phyloP scores from a whole-genome alignment of 257 asterid genomes.

The Haberlea rhodopensis region DNA sequence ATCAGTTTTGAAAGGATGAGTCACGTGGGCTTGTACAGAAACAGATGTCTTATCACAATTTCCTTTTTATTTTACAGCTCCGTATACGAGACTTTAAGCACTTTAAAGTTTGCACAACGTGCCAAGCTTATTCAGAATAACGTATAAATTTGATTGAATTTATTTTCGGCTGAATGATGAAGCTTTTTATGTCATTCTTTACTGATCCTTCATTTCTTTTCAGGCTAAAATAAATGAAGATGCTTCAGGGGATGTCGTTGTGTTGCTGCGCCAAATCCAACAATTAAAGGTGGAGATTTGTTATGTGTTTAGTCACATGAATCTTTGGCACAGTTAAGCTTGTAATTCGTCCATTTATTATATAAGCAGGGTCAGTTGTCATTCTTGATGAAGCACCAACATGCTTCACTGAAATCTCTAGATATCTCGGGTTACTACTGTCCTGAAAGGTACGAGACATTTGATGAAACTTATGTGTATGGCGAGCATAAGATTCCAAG shows the following conservation, averaged over 20 bases:
- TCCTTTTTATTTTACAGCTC: constrained; percentile 47
- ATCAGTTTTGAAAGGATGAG: constrained; percentile 12
- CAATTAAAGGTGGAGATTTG: constrained; percentile 56
- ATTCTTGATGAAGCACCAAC: constrained; percentile 58
- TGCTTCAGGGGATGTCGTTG: constrained; percentile 71
- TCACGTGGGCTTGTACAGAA: constrained; percentile 13
- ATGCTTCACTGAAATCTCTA: constrained; percentile 32
- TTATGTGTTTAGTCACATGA: constrained; percentile 14
- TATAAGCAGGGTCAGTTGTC: constrained; percentile 73
- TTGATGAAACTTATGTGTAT: constrained; percentile 31
- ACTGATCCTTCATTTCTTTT: constrained; percentile 19
- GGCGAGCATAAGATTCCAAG: constrained; percentile 30
- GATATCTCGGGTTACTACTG: constrained; percentile 30
- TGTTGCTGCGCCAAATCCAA: constrained; percentile 71
- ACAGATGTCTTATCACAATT: not conserved
- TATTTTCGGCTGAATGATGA: constrained; percentile 18
- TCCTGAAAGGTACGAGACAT: constrained; percentile 37
- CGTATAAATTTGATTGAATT: constrained; percentile 37
- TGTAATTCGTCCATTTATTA: constrained; percentile 26
- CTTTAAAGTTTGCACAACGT: constrained; percentile 87
- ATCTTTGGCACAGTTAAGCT: constrained; percentile 27
- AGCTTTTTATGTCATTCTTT: constrained; percentile 19
- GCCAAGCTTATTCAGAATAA: constrained; percentile 88
- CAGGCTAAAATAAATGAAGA: constrained; percentile 93
- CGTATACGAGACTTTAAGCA: constrained; percentile 73